Percentiles rank a stretch among this genome's conserved stretches.
These are phyloP conservation scores for Xylariales sp. DNA, from an alignment of 2,329 filamentous ascomycete genomes.

Conservation along the genomic window DNA sequence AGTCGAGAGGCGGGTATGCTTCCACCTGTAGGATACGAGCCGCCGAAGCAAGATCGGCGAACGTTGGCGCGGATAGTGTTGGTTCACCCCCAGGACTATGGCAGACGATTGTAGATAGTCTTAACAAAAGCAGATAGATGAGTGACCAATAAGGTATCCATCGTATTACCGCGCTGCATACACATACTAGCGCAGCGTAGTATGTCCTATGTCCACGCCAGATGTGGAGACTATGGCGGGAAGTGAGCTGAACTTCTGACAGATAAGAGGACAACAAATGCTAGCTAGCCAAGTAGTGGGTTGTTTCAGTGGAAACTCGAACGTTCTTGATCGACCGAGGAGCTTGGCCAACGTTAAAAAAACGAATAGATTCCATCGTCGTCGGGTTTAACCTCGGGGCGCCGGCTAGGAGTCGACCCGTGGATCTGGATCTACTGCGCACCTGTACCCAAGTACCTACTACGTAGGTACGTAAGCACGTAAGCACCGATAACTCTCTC, in stretches of 20 bases:
- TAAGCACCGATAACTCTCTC: constrained; percentile 1
- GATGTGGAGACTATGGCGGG: constrained; percentile 10
- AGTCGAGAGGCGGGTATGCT: background rate
- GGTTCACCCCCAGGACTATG: constrained; percentile 7
- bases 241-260: constrained; percentile 11
- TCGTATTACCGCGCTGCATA: constrained; percentile 24
- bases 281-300: too few relatives aligned
- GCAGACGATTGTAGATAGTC: constrained; percentile 17
- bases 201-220: background rate
- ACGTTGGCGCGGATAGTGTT: background rate
- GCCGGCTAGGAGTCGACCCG: constrained; percentile 15
- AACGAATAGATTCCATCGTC: background rate
- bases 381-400: constrained; percentile 8
- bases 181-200: too few relatives aligned
- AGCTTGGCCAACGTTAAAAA: background rate
- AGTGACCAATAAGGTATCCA: constrained; percentile 10
- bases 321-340: constrained; percentile 11
- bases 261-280: background rate
- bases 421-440: constrained; percentile 22
- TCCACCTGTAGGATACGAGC: constrained; percentile 8
- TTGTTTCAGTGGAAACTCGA: background rate
- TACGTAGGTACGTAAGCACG: too few relatives aligned
- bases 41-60: background rate
- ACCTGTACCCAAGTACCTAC: too few relatives aligned
- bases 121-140: background rate